Evolutionary conservation across 129 eudicot genomes (phyloP), one percentile per base, ranked within the genome.

Genomic region (Chrysanthemum makinoi): DNA sequence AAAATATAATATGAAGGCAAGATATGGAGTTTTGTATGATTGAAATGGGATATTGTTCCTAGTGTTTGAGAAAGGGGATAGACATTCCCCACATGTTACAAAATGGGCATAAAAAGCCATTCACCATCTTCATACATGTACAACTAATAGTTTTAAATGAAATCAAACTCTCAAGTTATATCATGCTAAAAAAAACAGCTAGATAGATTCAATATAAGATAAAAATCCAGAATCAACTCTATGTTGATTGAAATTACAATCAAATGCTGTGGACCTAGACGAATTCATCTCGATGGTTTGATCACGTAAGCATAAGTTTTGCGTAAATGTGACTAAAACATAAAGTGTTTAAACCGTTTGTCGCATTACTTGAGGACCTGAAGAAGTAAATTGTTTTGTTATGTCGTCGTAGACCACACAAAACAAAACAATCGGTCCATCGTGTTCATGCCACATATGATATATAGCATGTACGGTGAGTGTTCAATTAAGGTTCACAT

Each of bases 31-130:
- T 67, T 46, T 75, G 62, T 62, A 58, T 67, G 80, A 75, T 75
- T 68, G 68, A 57, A 67, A 57, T 57, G 73, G 30, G 56, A 39
- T 52, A 35, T 75, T 65, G 35, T 63, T 75, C 19, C 67, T 56
- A 59, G 49, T 66, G 60, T 66, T 66, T 75, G 39, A 56, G 57
- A 35, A 22, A 22, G 68, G 73, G 39, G 46, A 65, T 18, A 35
- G 39, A 75, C 78, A 53, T 18, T 35, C 74, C 74, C 74, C 68
- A 66, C 80, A 56, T 57, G 80, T 58, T 75, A 67, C 8, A 22
- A 66, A 28, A 48, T 66, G 50, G 59, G 12, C 59, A 67, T 13
- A 46, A 75, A 75, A 67, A 57, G 74, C 24, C 62, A 67, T 49
- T 75, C 30, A 54, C 9, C 59, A 72, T 72, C 20, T 52, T 62